These are phyloP conservation scores for Nevesoporus exiguus DNA, from an alignment of 768 basidiomycete species.

Conservation along the genomic window DNA sequence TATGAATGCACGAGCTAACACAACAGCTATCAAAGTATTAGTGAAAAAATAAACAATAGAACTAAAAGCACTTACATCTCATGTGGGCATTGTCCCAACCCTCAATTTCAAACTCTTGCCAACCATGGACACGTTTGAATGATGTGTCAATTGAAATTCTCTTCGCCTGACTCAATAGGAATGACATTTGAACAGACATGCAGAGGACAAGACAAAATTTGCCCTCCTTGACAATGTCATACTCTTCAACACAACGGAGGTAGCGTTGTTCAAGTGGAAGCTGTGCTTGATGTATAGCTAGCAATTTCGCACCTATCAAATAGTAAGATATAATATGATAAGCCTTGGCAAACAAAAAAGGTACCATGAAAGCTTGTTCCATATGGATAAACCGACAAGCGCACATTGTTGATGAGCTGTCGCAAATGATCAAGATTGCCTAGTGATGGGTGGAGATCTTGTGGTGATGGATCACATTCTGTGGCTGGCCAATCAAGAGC, in stretches of 20 bases:
- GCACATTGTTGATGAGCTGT: not conserved
- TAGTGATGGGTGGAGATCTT: slow-evolving; percentile 5
- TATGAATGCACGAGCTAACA: not conserved
- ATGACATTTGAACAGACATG: not conserved
- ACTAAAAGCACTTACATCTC: not conserved
- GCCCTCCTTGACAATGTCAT: not conserved
- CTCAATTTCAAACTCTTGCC: slow-evolving; percentile 4
- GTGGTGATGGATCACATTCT: not conserved
- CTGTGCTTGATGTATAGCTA: too few species aligned
- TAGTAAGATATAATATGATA: too few species aligned
- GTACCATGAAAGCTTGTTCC: not conserved
- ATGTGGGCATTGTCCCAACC: not conserved
- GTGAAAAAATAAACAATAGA: not conserved
- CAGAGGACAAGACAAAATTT: not conserved
- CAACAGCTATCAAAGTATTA: not conserved
- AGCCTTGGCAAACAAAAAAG: too few species aligned
- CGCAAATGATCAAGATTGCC: not conserved
- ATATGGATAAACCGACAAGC: not conserved
- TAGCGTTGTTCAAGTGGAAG: too few species aligned
- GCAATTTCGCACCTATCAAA: too few species aligned
- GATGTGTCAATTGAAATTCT: not conserved
- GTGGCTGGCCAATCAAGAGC: not conserved
- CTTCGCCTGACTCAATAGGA: not conserved
- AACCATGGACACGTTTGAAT: not conserved
- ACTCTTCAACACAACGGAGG: not conserved